A percentile compares a stretch with the other conserved stretches of the same genome.
These are phyloP conservation scores for Serendipita indica DNA, from an alignment of 768 basidiomycete genomes.

Conservation along the genomic window DNA sequence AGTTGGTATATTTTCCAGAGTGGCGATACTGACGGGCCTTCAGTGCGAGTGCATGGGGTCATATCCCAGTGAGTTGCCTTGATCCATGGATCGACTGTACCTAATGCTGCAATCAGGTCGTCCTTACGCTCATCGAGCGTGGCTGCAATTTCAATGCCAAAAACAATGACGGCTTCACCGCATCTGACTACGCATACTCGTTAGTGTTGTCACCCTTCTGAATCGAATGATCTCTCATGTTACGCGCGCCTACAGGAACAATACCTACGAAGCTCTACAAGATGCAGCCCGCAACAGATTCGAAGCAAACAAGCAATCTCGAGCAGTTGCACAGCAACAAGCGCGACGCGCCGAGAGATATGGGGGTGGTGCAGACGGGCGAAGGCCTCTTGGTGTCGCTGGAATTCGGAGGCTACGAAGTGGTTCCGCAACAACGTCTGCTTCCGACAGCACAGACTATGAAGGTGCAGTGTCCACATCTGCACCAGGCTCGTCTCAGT, in stretches of 20 bases:
- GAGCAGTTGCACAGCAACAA: slow-evolving; percentile 36
- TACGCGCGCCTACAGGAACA: slow-evolving; percentile 33
- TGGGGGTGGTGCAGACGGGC: slow-evolving; percentile 4
- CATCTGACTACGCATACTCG: slow-evolving; percentile 89
- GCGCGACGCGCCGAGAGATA: slow-evolving; percentile 21
- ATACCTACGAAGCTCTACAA: slow-evolving; percentile 61
- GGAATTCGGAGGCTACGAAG: slow-evolving; percentile 45
- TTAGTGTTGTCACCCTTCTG: slow-evolving; percentile 25
- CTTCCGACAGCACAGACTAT: slow-evolving; percentile 58
- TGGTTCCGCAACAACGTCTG: slow-evolving; percentile 63
- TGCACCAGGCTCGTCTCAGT: slow-evolving; percentile 22
- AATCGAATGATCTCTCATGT: slow-evolving; percentile 15
- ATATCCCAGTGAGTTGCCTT: slow-evolving; percentile 49
- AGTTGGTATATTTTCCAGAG: slow-evolving; percentile 22
- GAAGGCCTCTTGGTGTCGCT: slow-evolving; percentile 11
- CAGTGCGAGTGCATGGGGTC: slow-evolving; percentile 81
- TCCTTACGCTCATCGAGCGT: slow-evolving; percentile 75
- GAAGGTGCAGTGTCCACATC: slow-evolving; percentile 37
- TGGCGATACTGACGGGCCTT: not conserved
- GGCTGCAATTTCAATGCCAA: slow-evolving; percentile 71
- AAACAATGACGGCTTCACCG: slow-evolving; percentile 85
- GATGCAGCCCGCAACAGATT: slow-evolving; percentile 67
- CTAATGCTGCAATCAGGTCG: slow-evolving; percentile 44
- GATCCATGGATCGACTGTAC: slow-evolving; percentile 7
- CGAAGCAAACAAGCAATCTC: slow-evolving; percentile 57